Evolutionary conservation across 129 eudicot genomes (phyloP), one percentile per base, ranked within the genome.

Genomic region (Arctium lappa): DNA sequence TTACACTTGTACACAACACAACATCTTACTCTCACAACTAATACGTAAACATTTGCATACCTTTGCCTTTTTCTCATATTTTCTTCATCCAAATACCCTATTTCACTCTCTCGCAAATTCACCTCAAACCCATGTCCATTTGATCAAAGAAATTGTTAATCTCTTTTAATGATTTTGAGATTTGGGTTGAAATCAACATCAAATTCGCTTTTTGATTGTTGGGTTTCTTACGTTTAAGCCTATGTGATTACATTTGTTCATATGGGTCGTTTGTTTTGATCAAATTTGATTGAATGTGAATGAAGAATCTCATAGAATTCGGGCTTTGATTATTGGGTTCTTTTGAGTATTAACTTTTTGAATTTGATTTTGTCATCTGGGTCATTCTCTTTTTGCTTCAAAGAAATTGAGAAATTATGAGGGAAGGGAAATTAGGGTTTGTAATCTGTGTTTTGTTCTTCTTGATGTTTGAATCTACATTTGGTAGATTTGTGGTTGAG

Each of bases 401-500:
- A 83, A 74, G 38, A 15, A 72, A 73, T 73, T 80, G 71, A 75
- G 15, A 31, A 84, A 73, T 13, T 65, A 84, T 84, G 83, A 86
- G 42, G 86, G 83, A 66, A 73, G 77, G 80, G 30, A 77, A 18
- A 63, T 27, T 78, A 18, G 75, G 83, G 29, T 53, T 79, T 60
- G 65, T 73, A 29, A 78, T 77, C 16, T 85, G 83, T 79, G 74
- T 85, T 63, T 13, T 78, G 74, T n/a, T 82, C 29, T 36, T 80
- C 48, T 62, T 73, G 71, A 72, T 84, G 63, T 74, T 36, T 74
- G 84, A 82, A 69, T 74, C 85, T 13, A 39, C 86, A 68, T 46
- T 87, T 36, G 89, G 87, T 10, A 87, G 88, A 73, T 89, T 89
- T 80, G 92, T 89, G 87, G 92, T 89, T 78, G 92, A 89, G 84